phyloP scores from a whole-genome alignment of 1,139 yeast species.

The Pneumocystis jirovecii region DNA sequence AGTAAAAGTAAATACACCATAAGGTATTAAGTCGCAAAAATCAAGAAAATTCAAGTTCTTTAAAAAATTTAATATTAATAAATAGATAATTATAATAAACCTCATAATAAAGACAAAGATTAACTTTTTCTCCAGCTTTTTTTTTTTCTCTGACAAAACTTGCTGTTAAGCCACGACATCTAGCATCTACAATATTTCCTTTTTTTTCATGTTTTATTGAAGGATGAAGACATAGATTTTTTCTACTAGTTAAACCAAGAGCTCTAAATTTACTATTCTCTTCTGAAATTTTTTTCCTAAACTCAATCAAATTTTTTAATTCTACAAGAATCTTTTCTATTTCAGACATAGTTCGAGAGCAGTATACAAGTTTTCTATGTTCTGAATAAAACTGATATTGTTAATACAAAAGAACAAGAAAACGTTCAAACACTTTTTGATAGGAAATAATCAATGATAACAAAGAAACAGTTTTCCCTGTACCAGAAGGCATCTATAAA shows the following conservation, averaged over 20 bases:
- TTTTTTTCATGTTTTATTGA: conserved; percentile 72
- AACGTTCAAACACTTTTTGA: conserved; percentile 38
- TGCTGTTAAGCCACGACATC: conserved; percentile 84
- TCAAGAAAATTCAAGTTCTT: conserved; percentile 61
- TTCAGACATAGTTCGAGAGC: conserved; percentile 99
- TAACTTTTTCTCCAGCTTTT: conserved; percentile 45
- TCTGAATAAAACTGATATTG: conserved; percentile 54
- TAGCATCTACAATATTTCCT: conserved; percentile 91
- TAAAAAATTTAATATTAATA: not conserved
- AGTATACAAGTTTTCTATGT: conserved; percentile 82
- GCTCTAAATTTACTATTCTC: conserved; percentile 58
- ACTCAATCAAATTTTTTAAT: conserved; percentile 75
- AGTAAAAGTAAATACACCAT: conserved; percentile 91
- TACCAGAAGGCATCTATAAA: conserved; percentile 91
- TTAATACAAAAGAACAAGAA: not conserved
- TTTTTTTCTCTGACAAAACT: conserved; percentile 66
- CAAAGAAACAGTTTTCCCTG: conserved; percentile 90
- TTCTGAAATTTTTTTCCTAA: conserved; percentile 60
- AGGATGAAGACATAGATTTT: conserved; percentile 85
- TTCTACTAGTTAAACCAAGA: conserved; percentile 82
- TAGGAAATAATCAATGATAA: conserved; percentile 85
- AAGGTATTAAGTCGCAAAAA: conserved; percentile 75
- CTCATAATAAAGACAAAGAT: conserved; percentile 76
- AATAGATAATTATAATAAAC: conserved; percentile 1
- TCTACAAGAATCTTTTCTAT: conserved; percentile 96